Base-by-base conservation (phyloP, 2,329 filamentous ascomycete genomes). In the Stemphylium lycopersici region DNA sequence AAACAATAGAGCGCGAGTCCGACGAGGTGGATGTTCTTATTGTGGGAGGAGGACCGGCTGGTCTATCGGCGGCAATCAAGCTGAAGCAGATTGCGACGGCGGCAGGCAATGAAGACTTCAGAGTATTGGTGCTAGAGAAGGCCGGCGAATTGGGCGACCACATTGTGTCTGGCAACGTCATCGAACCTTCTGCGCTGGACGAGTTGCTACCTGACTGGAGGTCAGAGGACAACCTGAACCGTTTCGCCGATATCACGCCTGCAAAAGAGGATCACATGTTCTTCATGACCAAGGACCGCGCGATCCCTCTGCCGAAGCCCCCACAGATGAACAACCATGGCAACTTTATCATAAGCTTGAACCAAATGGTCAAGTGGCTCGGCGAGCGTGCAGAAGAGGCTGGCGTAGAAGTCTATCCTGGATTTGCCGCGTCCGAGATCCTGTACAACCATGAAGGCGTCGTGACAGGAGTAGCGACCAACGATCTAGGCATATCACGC, bases 251-350 rank as follows among this genome's bases (percentile, higher is more conserved):
- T 76, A 90, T 89, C 54, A 99, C 95, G 1, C 88, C 92, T 16
- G 93, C 92, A 4, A 89, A 85, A 59, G 80, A 80, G 44, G 95
- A 99, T 70, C 88, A 87, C 77, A 96, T 99, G 93, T 88, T 91
- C 65, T 97, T 97, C 77, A 83, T 99, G 57, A 98, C 93, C 41
- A 90, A 93, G 79, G 89, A 82, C 48, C 81, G 81, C 58, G 81
- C 92, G 0, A 86, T 96, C 52, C 91, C 91, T 5, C 81, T 98
- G 48, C 95, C 93, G 1, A 87, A 88, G 11, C 95, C 95, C 39
- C 95, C 95, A 29, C 95, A 98, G 79, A 99, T 99, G 95, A 87
- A 93, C 80, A 99, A 99, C 75, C 86, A 96, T 69, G 95, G 95
- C 64, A 99, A 99, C 78, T 98, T 96, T 76, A 99, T 99, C 64